Evolutionary conservation across 805 yeast genomes (phyloP).

Genomic region (Torulaspora quercuum): DNA sequence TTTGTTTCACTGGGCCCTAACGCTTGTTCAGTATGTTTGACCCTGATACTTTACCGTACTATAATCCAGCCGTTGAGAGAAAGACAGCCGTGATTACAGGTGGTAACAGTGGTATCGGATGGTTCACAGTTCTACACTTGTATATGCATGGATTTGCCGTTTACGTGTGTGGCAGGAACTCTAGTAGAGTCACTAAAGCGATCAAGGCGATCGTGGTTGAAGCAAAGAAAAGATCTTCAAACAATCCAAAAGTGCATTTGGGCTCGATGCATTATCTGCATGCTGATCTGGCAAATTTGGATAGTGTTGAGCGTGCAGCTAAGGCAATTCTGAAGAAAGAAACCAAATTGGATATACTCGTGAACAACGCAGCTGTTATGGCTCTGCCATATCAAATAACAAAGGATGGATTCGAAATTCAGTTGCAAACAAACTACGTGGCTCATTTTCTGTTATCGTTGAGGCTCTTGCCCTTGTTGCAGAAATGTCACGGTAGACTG

Average conservation of each 20-base stretch:
- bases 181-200: slow-evolving; percentile 52
- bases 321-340: slow-evolving; percentile 46
- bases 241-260: slow-evolving; percentile 6
- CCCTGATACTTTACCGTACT: slow-evolving; percentile 57
- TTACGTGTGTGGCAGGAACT: slow-evolving; percentile 70
- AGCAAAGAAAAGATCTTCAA: slow-evolving; percentile 39
- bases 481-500: slow-evolving; percentile 45
- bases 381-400: slow-evolving; percentile 68
- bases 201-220: slow-evolving; percentile 53
- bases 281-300: slow-evolving; percentile 51
- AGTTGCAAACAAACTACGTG: slow-evolving; percentile 72
- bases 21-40: slow-evolving; percentile 24
- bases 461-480: slow-evolving; percentile 52
- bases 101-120: slow-evolving; percentile 80
- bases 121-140: slow-evolving; percentile 67
- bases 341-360: slow-evolving; percentile 51
- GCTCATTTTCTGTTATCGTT: slow-evolving; percentile 72
- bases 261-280: slow-evolving; percentile 41
- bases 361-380: slow-evolving; percentile 80
- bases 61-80: slow-evolving; percentile 51
- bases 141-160: slow-evolving; percentile 75
- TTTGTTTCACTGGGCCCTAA: background rate
- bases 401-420: slow-evolving; percentile 70
- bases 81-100: slow-evolving; percentile 75
- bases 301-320: slow-evolving; percentile 49